Evolutionary conservation across 139 green algal species (phyloP).

Genomic region (Spirogloea muscicola): DNA sequence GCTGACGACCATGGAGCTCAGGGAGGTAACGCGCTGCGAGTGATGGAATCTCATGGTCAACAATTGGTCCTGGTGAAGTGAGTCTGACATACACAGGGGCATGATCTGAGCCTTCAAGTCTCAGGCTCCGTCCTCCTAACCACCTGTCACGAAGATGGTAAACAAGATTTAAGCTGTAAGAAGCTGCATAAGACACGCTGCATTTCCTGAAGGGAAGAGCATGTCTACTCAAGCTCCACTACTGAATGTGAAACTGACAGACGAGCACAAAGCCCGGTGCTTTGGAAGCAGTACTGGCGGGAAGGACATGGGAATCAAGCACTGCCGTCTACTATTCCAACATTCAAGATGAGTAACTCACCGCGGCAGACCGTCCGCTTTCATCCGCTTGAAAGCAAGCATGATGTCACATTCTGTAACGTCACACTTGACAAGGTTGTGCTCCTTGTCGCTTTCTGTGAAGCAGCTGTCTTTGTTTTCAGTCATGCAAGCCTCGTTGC

Average conservation of each 20-base stretch:
- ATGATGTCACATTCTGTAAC: conserved; percentile 25
- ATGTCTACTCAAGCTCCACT: not conserved
- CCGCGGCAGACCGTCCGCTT: conserved; percentile 10
- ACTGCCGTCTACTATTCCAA: no score
- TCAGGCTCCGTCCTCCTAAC: not conserved
- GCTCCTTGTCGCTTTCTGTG: no score
- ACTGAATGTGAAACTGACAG: not conserved
- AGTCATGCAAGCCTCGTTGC: no score
- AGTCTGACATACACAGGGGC: conserved; percentile 61
- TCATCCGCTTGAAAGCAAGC: conserved; percentile 9
- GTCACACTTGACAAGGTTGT: not conserved
- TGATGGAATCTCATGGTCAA: not conserved
- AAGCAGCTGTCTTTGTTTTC: no score
- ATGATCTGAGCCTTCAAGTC: conserved; percentile 62
- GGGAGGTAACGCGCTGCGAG: conserved; percentile 29
- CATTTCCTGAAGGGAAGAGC: not conserved
- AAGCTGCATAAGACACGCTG: no score
- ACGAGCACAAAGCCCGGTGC: conserved; percentile 9
- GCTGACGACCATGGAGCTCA: conserved; percentile 32
- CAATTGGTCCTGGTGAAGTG: not conserved
- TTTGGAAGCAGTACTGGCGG: not conserved
- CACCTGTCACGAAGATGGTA: conserved; percentile 5
- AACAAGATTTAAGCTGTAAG: no score
- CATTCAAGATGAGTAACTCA: no score
- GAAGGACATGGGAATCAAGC: no score